Conservation (phyloP, 257 asterid species). For the Fraxinus excelsior region DNA sequence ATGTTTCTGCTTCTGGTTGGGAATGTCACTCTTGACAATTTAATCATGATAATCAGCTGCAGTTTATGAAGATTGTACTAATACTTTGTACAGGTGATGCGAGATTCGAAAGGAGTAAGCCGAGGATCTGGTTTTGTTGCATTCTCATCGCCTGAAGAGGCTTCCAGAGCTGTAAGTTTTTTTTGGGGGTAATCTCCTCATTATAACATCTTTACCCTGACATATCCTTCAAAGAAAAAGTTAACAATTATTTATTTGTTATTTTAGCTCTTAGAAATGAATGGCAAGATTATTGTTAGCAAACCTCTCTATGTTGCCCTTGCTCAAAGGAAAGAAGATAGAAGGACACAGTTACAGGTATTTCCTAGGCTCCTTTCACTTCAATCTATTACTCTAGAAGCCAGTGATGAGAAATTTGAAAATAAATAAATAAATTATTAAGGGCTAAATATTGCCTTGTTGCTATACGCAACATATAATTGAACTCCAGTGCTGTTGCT, state of each 20-base stretch:
- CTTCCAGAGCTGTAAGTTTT: conserved; percentile 80
- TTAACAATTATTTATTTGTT: neutral
- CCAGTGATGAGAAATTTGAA: neutral
- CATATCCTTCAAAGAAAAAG: neutral
- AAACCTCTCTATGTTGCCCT: conserved; percentile 93
- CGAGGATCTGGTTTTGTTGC: conserved; percentile 98
- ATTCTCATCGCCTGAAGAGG: conserved; percentile 82
- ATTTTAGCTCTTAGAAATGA: conserved; percentile 78
- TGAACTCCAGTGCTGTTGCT: conserved; percentile 1
- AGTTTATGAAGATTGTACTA: conserved; percentile 12
- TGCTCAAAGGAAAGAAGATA: conserved; percentile 95
- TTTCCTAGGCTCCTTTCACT: neutral
- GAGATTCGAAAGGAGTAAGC: conserved; percentile 85
- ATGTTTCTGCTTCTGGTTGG: neutral
- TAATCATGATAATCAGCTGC: neutral
- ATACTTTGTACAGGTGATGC: conserved; percentile 66
- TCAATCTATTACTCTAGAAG: neutral
- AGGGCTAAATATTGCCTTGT: neutral
- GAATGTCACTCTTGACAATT: neutral
- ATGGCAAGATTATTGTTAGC: conserved; percentile 76
- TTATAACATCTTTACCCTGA: conserved; percentile 12
- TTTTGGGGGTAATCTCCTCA: neutral
- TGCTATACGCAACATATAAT: neutral
- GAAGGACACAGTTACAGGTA: conserved; percentile 92
- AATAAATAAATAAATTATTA: neutral